Conservation (phyloP, 2,329 filamentous ascomycete species). For the Fusarium sp. region DNA sequence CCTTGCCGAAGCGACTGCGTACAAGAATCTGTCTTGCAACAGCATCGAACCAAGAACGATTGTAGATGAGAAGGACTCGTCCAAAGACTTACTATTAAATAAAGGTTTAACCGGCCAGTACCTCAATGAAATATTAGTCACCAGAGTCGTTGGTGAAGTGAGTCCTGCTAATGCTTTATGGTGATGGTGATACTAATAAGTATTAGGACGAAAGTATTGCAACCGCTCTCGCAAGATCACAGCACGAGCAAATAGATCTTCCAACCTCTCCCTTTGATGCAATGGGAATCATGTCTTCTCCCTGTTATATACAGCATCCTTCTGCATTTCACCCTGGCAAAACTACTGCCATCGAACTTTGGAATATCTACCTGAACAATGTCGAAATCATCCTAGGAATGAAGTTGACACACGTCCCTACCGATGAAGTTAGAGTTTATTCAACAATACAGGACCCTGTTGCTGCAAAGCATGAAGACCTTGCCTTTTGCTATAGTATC, state of each 20-base stretch:
- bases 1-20: not conserved
- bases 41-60: fast-evolving
- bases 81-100: fast-evolving
- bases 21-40: fast-evolving
- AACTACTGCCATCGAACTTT: not conserved
- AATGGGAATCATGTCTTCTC: not conserved
- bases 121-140: not conserved
- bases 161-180: fast-evolving
- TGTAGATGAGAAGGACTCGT: fast-evolving
- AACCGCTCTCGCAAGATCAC: fast-evolving
- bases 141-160: not conserved
- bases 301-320: not conserved
- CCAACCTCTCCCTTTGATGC: not conserved
- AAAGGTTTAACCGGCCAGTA: not conserved
- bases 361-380: not conserved
- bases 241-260: fast-evolving
- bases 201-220: not conserved
- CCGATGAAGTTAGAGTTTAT: not conserved
- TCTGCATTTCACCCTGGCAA: not conserved
- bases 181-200: fast-evolving
- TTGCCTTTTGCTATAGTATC: conserved; percentile 1
- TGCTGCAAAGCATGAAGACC: not conserved
- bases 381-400: not conserved
- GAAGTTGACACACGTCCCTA: not conserved
- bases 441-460: not conserved